phyloP scores from a whole-genome alignment of 2,329 filamentous ascomycete genomes.

The Talaromyces sp. region DNA sequence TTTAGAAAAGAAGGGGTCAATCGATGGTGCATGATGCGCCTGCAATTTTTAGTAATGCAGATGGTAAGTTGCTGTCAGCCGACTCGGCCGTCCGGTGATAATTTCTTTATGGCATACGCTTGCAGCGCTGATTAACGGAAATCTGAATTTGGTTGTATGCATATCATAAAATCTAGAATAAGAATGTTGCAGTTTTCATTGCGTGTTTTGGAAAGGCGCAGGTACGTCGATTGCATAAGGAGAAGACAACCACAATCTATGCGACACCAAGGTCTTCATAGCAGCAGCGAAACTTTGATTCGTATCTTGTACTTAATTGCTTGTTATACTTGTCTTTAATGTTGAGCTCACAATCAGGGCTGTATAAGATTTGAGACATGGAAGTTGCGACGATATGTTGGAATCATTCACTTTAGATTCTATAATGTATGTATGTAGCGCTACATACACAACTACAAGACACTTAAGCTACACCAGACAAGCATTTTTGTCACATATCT shows the following conservation, averaged over 20 bases:
- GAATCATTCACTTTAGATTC: neutral
- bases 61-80: neutral
- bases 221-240: too few species aligned
- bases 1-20: neutral
- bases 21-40: neutral
- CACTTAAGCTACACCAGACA: neutral
- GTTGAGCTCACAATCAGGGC: neutral
- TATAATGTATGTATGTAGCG: too few species aligned
- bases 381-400: neutral
- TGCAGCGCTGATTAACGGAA: neutral
- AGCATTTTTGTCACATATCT: neutral
- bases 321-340: neutral
- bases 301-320: too few species aligned
- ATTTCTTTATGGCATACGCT: neutral
- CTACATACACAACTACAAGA: neutral
- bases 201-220: neutral
- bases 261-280: neutral
- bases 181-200: neutral
- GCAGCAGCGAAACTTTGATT: neutral
- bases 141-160: neutral
- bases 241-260: neutral
- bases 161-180: neutral
- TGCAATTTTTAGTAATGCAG: neutral
- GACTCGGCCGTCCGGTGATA: too few species aligned
- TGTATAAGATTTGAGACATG: neutral